Conservation (phyloP, 306 rosid species). For the Comarum palustre region DNA sequence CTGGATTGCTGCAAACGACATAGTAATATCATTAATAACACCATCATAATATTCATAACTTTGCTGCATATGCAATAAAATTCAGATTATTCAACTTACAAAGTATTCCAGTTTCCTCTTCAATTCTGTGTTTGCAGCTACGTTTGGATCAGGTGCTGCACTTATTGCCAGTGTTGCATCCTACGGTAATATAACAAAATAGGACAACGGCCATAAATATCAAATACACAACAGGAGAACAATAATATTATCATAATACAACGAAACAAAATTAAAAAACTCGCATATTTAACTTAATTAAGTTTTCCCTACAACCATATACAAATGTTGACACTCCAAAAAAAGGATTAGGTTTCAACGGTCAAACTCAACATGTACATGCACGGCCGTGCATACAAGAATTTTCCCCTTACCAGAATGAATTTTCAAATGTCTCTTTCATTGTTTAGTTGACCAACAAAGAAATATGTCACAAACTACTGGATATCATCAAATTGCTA, state of each 20-base stretch:
- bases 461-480: background rate
- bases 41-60: conserved; percentile 7
- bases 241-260: background rate
- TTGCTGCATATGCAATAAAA: background rate
- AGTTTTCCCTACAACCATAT: background rate
- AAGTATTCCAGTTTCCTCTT: conserved; percentile 63
- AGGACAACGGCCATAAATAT: conserved; percentile 13
- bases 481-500: background rate
- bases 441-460: background rate
- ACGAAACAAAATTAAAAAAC: background rate
- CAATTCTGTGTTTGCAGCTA: conserved; percentile 42
- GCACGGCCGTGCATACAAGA: too few relatives aligned
- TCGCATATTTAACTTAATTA: background rate
- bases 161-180: conserved; percentile 25
- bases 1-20: conserved; percentile 58
- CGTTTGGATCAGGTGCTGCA: conserved; percentile 21
- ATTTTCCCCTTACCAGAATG: background rate
- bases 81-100: conserved; percentile 42
- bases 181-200: conserved; percentile 13
- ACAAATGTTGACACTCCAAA: background rate
- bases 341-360: background rate
- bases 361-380: background rate
- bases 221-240: background rate
- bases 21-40: conserved; percentile 17
- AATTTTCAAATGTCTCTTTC: background rate